Base-by-base conservation (phyloP, 2,329 filamentous ascomycete genomes). In the Ceratocystis smalleyi region DNA sequence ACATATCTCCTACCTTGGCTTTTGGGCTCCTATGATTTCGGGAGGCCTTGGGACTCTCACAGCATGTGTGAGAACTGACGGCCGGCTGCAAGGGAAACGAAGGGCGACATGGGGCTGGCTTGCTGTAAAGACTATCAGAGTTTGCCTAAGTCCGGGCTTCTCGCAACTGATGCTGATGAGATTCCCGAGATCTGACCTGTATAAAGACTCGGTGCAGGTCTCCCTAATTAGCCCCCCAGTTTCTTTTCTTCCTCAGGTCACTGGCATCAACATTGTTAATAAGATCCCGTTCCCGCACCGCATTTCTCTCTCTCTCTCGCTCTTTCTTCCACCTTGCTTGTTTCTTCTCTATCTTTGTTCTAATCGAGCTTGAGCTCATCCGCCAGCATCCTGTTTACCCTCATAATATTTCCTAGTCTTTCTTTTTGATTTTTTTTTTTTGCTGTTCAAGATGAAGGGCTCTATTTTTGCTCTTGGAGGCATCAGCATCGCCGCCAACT, bases 391-490 rank as follows among this genome's bases (percentile, higher is more conserved):
- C 8, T n/a, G 6, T 24, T 15, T 22, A 6, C 30, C 35, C 19
- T 30, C 6, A 40, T n/a, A 59, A 24, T 32, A 17, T 19, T 59
- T 30, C n/a, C 49, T 15, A 59, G 24, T 32, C 22, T 24, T 59
- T 32, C 32, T 54, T 51, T 24, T 51, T 10, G 19, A 49, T 43
- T n/a, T 60, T 61, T 66, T 45, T 49, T 64, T 54, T 22, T n/a
- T 32, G n/a, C 59, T 49, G n/a, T 63, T 27, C 57, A 67, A 32
- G 49, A 67, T 67, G 65, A 67, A 67, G 65, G 43, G 51, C 32
- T 63, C 62, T 35, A 35, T 54, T 32, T 49, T 54, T 57, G 61
- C 63, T 43, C 30, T 65, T 15, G 61, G 63, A 24, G 54, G 59
- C 55, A 60, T 63, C 12, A 54, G 59, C 60, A 43, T 67, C 40